Evolutionary conservation across 768 basidiomycete genomes (phyloP).

Genomic region (Suillus hirtellus): DNA sequence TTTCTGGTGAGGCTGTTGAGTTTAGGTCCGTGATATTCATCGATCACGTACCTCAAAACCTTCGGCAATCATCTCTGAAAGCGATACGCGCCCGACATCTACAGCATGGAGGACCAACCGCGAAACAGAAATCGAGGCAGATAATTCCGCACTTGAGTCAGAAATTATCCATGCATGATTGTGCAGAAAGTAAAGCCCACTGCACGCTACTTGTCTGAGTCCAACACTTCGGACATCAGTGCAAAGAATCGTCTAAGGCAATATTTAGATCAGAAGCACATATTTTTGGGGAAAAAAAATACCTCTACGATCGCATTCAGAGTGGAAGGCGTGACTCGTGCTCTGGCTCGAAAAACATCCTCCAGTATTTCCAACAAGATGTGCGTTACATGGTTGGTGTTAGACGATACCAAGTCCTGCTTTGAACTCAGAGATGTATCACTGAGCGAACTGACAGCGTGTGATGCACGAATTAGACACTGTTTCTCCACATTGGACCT

Average conservation of each 20-base stretch:
- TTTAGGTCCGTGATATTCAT: slow-evolving; percentile 11
- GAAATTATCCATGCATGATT: slow-evolving; percentile 47
- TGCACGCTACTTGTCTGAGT: slow-evolving; percentile 40
- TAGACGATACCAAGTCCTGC: neutral
- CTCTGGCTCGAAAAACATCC: slow-evolving; percentile 56
- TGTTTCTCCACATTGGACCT: slow-evolving; percentile 38
- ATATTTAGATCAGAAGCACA: slow-evolving; percentile 9
- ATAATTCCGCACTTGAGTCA: slow-evolving; percentile 52
- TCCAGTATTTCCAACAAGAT: slow-evolving; percentile 52
- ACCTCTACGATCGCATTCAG: slow-evolving; percentile 58
- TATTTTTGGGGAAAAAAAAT: neutral
- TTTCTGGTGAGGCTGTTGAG: slow-evolving; percentile 32
- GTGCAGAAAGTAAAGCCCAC: slow-evolving; percentile 55
- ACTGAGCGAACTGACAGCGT: slow-evolving; percentile 46
- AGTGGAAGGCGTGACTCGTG: slow-evolving; percentile 48
- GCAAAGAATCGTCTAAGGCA: slow-evolving; percentile 31
- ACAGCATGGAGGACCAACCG: slow-evolving; percentile 53
- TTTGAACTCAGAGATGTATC: slow-evolving; percentile 32
- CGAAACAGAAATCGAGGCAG: slow-evolving; percentile 50
- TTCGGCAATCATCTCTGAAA: slow-evolving; percentile 39
- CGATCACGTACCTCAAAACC: slow-evolving; percentile 33
- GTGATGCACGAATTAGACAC: slow-evolving; percentile 13
- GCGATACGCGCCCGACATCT: slow-evolving; percentile 42
- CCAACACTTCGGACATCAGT: slow-evolving; percentile 29
- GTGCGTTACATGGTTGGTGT: slow-evolving; percentile 31